Conservation (phyloP, 2,329 filamentous ascomycete species). For the Botrytis hyacinthi region DNA sequence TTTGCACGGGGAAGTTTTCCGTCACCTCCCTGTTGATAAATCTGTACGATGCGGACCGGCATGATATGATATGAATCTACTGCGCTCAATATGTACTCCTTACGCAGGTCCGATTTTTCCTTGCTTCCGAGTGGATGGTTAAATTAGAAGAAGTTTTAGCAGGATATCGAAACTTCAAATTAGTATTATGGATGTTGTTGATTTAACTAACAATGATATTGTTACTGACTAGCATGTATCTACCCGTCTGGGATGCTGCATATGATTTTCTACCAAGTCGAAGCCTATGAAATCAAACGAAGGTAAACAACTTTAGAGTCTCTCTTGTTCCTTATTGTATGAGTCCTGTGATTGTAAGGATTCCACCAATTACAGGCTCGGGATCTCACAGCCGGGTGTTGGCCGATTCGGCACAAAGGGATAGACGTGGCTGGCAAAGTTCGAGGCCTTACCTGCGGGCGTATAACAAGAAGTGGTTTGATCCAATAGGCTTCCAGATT, state of each 20-base stretch:
- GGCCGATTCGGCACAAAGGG: conserved; percentile 16
- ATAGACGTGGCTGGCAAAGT: conserved; percentile 14
- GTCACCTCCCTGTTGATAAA: background rate
- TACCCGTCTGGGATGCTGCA: background rate
- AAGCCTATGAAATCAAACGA: background rate
- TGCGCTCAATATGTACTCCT: conserved; percentile 9
- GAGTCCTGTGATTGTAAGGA: background rate
- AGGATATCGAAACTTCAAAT: background rate
- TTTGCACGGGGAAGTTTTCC: conserved; percentile 7
- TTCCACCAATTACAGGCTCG: background rate
- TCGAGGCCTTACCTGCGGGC: conserved; percentile 15
- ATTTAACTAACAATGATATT: background rate
- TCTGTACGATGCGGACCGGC: background rate
- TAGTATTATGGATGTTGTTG: background rate
- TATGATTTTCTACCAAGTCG: background rate
- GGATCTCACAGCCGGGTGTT: background rate
- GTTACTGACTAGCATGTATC: background rate
- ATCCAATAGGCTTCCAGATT: conserved; percentile 8
- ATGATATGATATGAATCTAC: background rate
- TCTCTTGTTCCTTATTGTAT: background rate
- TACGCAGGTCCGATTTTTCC: background rate
- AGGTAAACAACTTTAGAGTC: background rate
- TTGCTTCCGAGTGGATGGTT: conserved; percentile 7
- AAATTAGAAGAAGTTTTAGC: background rate
- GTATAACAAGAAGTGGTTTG: background rate